Evolutionary conservation across 2,329 filamentous ascomycete genomes (phyloP), one percentile per base, ranked within the genome.

Genomic region (Phaeosphaeria sp.): DNA sequence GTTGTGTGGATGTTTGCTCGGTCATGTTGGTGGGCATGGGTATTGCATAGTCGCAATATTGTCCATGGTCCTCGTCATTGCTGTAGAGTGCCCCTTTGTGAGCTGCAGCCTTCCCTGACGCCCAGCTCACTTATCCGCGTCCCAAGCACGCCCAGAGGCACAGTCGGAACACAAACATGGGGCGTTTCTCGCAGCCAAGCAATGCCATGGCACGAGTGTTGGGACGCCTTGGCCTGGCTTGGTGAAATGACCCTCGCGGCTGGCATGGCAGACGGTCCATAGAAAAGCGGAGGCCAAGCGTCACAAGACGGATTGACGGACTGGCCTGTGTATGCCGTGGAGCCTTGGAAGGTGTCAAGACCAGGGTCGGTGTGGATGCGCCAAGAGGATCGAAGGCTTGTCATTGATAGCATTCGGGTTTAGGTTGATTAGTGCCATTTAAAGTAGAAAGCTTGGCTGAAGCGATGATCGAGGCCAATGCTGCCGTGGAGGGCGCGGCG

Each of bases 371-470:
- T 58, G 59, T 66, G 68, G 67, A 44, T 18, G 50, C 23, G 65
- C 68, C 71, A 72, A 73, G 71, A 52, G 50, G 55, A 60, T 63
- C 57, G 58, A 72, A 74, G 72, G 72, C 72, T 75, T 74, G 72
- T 74, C 68, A 44, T 27, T 48, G 27, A 46, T 69, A 71, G 72
- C 69, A 66, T 71, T 71, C 67, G 56, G 69, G 70, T 69, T 73
- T 70, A 69, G 64, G 67, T 73, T 72, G 65, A 52, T 62, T 70
- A 66, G 68, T 64, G 65, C 50, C 52, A 61, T 66, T 68, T 66
- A 66, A 59, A 63, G 65, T 67, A 52, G 55, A 68, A 69, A 67
- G 64, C 71, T 71, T 72, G 69, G 71, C 64, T 55, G 50, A 17
- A 22, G 21, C 21, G 33, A 41, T 47, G 63, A 62, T 63, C 54